A percentile compares a stretch with the other conserved stretches of the same genome.
phyloP scores from a whole-genome alignment of 2,329 filamentous ascomycete genomes.

The Claviceps lovelessii region DNA sequence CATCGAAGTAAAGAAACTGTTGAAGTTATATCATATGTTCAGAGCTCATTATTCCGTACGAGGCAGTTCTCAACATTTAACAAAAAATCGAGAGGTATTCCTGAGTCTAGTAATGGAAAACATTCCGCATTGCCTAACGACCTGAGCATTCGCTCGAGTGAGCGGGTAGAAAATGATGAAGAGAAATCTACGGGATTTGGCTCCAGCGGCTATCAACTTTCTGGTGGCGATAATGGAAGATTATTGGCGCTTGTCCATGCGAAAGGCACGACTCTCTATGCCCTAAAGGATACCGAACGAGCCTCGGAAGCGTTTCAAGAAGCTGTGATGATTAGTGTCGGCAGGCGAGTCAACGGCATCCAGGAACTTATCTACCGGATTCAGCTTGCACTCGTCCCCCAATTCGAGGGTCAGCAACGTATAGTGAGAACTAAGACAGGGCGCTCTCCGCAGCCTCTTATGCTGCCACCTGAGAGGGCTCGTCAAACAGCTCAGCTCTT shows the following conservation, averaged over 20 bases:
- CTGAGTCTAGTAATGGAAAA: not conserved
- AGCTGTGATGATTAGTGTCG: constrained; percentile 77
- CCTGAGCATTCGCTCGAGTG: not conserved
- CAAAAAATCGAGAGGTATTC: not conserved
- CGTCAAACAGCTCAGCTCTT: constrained; percentile 70
- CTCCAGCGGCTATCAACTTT: constrained; percentile 58
- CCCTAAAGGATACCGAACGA: constrained; percentile 63
- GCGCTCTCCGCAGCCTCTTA: constrained; percentile 37
- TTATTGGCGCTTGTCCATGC: constrained; percentile 90
- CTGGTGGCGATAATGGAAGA: constrained; percentile 77
- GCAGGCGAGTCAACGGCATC: constrained; percentile 54
- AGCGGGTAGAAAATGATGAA: not conserved
- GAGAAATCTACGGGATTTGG: constrained; percentile 15
- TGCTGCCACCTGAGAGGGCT: constrained; percentile 73
- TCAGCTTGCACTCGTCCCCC: constrained; percentile 48
- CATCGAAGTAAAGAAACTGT: constrained; percentile 76
- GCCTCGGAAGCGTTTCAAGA: constrained; percentile 90
- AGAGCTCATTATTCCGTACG: constrained; percentile 46
- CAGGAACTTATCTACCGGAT: constrained; percentile 67
- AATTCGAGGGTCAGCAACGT: constrained; percentile 5
- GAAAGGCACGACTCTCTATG: constrained; percentile 97
- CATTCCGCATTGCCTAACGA: not conserved
- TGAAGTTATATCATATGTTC: constrained; percentile 72
- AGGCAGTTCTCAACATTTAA: not conserved
- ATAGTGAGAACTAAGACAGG: constrained; percentile 6